These are phyloP conservation scores for Cylindrodendrum hubeiense DNA, from an alignment of 2,329 filamentous ascomycete genomes.

Conservation along the genomic window DNA sequence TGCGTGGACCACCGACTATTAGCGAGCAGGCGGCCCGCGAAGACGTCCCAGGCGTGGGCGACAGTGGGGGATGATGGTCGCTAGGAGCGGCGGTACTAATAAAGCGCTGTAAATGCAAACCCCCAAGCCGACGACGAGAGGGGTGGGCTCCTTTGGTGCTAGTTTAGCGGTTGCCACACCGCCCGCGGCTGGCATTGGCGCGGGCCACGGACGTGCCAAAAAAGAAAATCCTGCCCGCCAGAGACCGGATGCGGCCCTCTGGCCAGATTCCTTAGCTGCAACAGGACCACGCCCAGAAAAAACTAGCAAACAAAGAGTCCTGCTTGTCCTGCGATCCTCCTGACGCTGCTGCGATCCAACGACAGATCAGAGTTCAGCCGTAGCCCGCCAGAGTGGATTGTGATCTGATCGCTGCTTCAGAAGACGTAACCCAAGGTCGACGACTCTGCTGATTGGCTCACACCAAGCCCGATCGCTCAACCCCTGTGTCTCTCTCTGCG, in stretches of 20 bases:
- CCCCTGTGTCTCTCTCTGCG: neutral
- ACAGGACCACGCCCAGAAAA: conserved; percentile 26
- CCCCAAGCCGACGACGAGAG: neutral
- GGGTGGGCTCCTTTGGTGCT: conserved; percentile 23
- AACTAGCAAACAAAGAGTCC: neutral
- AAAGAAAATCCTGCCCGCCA: conserved; percentile 32
- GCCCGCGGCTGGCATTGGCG: conserved; percentile 43
- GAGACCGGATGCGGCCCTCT: conserved; percentile 1
- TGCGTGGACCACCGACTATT: neutral
- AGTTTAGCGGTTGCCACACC: conserved; percentile 40
- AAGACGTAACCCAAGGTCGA: conserved; percentile 1
- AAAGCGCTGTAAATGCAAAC: neutral
- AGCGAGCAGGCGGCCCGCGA: neutral
- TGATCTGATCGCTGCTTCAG: conserved; percentile 13
- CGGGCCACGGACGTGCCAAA: conserved; percentile 29
- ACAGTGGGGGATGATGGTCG: neutral
- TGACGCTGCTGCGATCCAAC: neutral
- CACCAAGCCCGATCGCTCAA: neutral
- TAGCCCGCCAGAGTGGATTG: conserved; percentile 6
- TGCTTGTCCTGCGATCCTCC: neutral
- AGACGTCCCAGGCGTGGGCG: neutral
- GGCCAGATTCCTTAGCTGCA: conserved; percentile 19
- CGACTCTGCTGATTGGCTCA: conserved; percentile 13
- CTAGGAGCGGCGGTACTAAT: neutral
- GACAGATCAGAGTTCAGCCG: conserved; percentile 1